A percentile compares a stretch with the other conserved stretches of the same genome.
phyloP scores from a whole-genome alignment of 352 stramenopile species.

The Phytopythium mirpurense region DNA sequence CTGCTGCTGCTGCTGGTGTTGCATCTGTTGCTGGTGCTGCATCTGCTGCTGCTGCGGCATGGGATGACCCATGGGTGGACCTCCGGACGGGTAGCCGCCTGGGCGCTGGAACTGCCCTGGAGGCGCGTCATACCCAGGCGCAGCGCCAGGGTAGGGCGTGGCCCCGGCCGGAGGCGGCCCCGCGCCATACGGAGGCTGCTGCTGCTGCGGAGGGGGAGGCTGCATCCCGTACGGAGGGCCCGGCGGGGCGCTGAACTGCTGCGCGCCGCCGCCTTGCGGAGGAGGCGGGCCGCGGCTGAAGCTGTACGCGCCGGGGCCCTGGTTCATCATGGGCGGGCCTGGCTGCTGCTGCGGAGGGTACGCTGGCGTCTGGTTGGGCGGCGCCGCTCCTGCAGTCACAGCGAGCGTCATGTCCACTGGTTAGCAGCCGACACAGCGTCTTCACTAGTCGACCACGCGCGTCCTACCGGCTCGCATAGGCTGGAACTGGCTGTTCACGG shows the following conservation, averaged over 20 bases:
- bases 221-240: slow-evolving; percentile 12
- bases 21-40: slow-evolving; percentile 10
- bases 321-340: slow-evolving; percentile 5
- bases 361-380: slow-evolving; percentile 12
- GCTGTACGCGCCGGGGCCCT: background rate
- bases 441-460: too few species aligned
- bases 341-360: slow-evolving; percentile 14
- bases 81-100: slow-evolving; percentile 9
- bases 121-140: slow-evolving; percentile 7
- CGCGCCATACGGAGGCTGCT: slow-evolving; percentile 12
- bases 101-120: slow-evolving; percentile 11
- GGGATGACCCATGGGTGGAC: slow-evolving; percentile 1
- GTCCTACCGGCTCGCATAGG: slow-evolving; percentile 6
- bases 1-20: slow-evolving; percentile 12
- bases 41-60: slow-evolving; percentile 12
- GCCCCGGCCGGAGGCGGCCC: slow-evolving; percentile 14
- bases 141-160: slow-evolving; percentile 16
- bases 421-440: too few species aligned
- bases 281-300: slow-evolving; percentile 19
- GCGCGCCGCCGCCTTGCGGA: slow-evolving; percentile 1
- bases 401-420: too few species aligned
- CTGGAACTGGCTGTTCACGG: slow-evolving; percentile 35
- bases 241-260: background rate
- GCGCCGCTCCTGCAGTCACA: slow-evolving; percentile 8
- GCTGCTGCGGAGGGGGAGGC: slow-evolving; percentile 8